Conservation (phyloP, 1,139 yeast species). For the Lodderomyces metapsilosis region DNA sequence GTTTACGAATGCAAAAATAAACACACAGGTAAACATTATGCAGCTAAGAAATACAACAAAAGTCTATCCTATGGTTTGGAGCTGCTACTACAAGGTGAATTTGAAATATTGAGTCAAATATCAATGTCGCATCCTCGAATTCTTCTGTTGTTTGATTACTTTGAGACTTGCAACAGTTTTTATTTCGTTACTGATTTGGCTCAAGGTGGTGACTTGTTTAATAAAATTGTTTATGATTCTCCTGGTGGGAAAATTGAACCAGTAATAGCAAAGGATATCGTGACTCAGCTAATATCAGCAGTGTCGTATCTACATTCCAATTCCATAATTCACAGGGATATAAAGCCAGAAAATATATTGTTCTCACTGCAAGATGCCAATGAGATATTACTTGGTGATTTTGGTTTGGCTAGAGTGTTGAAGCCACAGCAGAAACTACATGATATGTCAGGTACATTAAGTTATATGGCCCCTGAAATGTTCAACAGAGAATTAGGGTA, state of each 20-base stretch:
- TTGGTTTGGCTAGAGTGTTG: constrained; percentile 55
- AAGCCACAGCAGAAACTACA: constrained; percentile 24
- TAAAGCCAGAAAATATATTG: constrained; percentile 42
- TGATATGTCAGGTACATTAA: constrained; percentile 60
- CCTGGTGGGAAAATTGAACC: constrained; percentile 28
- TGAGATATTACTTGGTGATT: constrained; percentile 62
- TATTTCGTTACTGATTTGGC: constrained; percentile 70
- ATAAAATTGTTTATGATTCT: constrained; percentile 48
- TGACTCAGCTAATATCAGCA: constrained; percentile 28
- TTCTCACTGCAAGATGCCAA: constrained; percentile 27
- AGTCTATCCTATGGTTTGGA: constrained; percentile 35
- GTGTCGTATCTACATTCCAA: constrained; percentile 31
- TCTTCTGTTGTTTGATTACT: constrained; percentile 64
- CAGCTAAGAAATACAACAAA: constrained; percentile 38
- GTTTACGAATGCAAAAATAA: constrained; percentile 40
- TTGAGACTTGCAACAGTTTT: constrained; percentile 60
- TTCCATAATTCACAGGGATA: constrained; percentile 41
- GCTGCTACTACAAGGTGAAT: constrained; percentile 50
- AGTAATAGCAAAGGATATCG: constrained; percentile 47
- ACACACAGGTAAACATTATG: constrained; percentile 33
- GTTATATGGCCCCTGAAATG: constrained; percentile 76
- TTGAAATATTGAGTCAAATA: constrained; percentile 49
- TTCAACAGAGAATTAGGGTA: constrained; percentile 51
- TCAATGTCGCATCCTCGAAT: constrained; percentile 48
- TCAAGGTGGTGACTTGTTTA: constrained; percentile 68